Base-by-base conservation (phyloP, 2,329 filamentous ascomycete species). In the Colletotrichum lupini region DNA sequence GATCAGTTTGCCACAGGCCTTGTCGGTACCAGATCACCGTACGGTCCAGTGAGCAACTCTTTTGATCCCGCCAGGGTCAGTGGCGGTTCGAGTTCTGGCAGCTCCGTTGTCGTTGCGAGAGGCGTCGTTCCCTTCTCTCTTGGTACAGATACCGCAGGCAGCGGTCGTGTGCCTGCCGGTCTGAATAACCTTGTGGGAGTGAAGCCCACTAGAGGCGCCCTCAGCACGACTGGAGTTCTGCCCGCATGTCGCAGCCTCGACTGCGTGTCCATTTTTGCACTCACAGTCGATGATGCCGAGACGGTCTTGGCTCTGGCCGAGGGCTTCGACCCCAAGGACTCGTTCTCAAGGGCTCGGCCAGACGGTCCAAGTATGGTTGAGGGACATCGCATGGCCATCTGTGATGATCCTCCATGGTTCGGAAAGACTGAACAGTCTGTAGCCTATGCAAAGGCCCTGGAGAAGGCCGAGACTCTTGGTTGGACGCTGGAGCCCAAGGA, bases 1-100 rank as follows among this genome's bases (percentile, higher is more conserved):
- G 90, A 92, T 74, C 90, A 92, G 76, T 85, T 92, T 7, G 90
- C 90, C 1, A 92, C 90, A 1, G 90, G 91, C 0, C 83, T 92
- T 4, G 89, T 88, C 7, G 91, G 90, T 9, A 90, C 88, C 9
- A 85, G 91, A 37, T 90, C 88, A 3, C 89, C 90, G 0, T 90
- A 88, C 68, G 90, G 90, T 2, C 86, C 84, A 24, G 87, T 89
- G 1, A 83, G 87, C 26, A 90, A 88, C 67, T 82, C 89, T 0
- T 90, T 85, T 75, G 85, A 76, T 78, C 83, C 77, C 58, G 67
- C 63, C 14, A 77, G 76, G 19, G 78, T 83, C 69, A 81, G 80
- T 22, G 89, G 89, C 3, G 90, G 90, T 2, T 90, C 88, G 1
- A 90, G 87, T 42, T 89, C 87, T n/a, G 90, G 89, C 5, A 89